Percentiles rank a stretch among this genome's conserved stretches.
phyloP scores from a whole-genome alignment of 805 yeast genomes.

The Candida caryicola region DNA sequence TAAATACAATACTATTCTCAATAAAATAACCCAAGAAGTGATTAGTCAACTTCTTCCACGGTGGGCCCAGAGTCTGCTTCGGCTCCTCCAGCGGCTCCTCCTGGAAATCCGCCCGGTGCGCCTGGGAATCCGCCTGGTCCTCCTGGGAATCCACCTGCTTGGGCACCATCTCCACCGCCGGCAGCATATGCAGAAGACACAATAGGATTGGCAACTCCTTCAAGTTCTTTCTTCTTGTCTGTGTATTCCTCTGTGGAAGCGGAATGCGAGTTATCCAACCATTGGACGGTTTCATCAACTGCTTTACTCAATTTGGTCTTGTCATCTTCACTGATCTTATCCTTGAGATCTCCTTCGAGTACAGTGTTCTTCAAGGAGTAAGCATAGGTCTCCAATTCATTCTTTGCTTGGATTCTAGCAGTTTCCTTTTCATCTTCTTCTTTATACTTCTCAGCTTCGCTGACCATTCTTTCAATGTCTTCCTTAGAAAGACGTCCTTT shows the following conservation, averaged over 20 bases:
- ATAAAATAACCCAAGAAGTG: constrained; percentile 3
- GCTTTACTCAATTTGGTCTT: constrained; percentile 53
- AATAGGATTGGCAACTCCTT: constrained; percentile 39
- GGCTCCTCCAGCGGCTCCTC: constrained; percentile 21
- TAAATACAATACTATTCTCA: constrained; percentile 2
- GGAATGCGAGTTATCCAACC: constrained; percentile 39
- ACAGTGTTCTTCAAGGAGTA: constrained; percentile 75
- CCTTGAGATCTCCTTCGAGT: constrained; percentile 43
- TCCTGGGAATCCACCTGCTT: constrained; percentile 32
- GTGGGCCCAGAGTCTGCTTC: constrained; percentile 37
- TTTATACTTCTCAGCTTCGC: constrained; percentile 92
- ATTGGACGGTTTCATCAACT: constrained; percentile 38
- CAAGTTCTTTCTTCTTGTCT: constrained; percentile 42
- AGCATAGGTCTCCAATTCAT: constrained; percentile 84
- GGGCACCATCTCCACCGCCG: constrained; percentile 20
- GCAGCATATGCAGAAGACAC: constrained; percentile 33
- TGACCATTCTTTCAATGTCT: constrained; percentile 96
- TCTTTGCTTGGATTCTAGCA: constrained; percentile 84
- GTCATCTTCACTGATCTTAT: constrained; percentile 40
- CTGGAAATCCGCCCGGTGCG: constrained; percentile 38
- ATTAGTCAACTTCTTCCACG: constrained; percentile 41
- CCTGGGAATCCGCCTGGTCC: constrained; percentile 33
- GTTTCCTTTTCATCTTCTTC: constrained; percentile 85
- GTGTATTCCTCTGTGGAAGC: constrained; percentile 42
- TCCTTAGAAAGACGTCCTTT: constrained; percentile 92